Evolutionary conservation across 2,329 filamentous ascomycete genomes (phyloP), one percentile per base, ranked within the genome.

Genomic region (Clonostachys sp.): DNA sequence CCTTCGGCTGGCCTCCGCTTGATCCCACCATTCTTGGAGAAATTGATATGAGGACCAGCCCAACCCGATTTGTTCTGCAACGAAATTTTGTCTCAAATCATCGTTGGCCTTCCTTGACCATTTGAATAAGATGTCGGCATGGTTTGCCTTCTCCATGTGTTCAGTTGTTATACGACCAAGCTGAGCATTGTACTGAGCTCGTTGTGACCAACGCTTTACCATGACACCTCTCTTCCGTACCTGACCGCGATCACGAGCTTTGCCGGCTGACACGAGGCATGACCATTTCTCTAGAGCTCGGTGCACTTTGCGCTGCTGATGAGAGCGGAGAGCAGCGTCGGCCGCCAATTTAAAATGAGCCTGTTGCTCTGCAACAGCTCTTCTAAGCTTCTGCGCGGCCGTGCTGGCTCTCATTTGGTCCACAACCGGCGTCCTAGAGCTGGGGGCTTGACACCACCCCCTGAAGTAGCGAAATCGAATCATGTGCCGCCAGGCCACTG

Each of bases 401-500:
- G 59, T 61, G 3, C 52, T 46, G 6, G 56, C 56, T 41, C 55
- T 61, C 45, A 70, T 52, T 16, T 60, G 55, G n/a, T 64, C 62
- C 5, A 55, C 50, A 2, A 50, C 55, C 4, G 63, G 63, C 6
- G 59, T 51, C 16, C 55, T 60, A 12, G 60, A 56, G 33, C 50
- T 57, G 13, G 66, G 65, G 7, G 57, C 56, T 45, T 64, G 60
- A 34, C 57, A 62, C 66, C 66, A 70, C 36, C 59, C 59, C 39
- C 57, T 57, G 46, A 69, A 70, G 47, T 62, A 69, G 12, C 70
- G 68, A 49, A 70, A 81, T 47, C 84, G 75, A 46, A 94, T 68
- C 50, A 91, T 81, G 60, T 89, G 86, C 51, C 81, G 74, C 51
- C 86, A 77, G 17, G 87, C 89, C 40, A 82, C 74, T 5, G 78